Evolutionary conservation across 176 grass and related monocot genomes (phyloP).

Genomic region (Carex parvula): DNA sequence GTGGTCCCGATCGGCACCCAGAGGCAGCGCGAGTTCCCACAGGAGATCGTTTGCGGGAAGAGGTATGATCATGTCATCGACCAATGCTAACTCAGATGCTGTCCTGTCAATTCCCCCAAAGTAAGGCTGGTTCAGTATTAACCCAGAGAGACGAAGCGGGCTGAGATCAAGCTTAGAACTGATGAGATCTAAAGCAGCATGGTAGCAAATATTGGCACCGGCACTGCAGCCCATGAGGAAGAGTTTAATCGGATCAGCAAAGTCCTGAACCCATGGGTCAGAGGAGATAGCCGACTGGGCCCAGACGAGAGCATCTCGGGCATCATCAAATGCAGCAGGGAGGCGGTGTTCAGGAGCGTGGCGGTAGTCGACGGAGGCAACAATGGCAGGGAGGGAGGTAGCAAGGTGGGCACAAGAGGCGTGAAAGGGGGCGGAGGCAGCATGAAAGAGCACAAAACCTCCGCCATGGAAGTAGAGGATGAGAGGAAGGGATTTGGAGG

Average conservation of each 20-base stretch:
- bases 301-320: conserved; percentile 62
- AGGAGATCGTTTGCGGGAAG: conserved; percentile 67
- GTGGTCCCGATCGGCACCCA: conserved; percentile 61
- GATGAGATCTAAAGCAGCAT: conserved; percentile 50
- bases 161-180: conserved; percentile 36
- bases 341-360: conserved; percentile 84
- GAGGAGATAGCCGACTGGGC: conserved; percentile 22
- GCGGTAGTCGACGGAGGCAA: conserved; percentile 78
- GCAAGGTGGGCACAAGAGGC: conserved; percentile 40
- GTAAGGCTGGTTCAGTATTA: conserved; percentile 72
- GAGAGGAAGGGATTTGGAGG: conserved; percentile 14
- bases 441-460: conserved; percentile 70
- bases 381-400: conserved; percentile 39
- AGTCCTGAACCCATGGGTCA: conserved; percentile 6
- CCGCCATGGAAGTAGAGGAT: conserved; percentile 75
- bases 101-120: conserved; percentile 55
- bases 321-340: conserved; percentile 74
- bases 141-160: conserved; percentile 30
- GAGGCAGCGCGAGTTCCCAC: conserved; percentile 75
- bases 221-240: conserved; percentile 82
- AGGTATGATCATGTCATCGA: conserved; percentile 60
- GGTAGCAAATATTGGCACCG: conserved; percentile 69
- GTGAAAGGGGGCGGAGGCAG: conserved; percentile 57
- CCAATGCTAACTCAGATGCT: conserved; percentile 46
- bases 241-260: conserved; percentile 38